Percentiles rank a stretch among this genome's conserved stretches.
Evolutionary conservation across 257 asterid genomes (phyloP).

Genomic region (Prunella vulgaris): DNA sequence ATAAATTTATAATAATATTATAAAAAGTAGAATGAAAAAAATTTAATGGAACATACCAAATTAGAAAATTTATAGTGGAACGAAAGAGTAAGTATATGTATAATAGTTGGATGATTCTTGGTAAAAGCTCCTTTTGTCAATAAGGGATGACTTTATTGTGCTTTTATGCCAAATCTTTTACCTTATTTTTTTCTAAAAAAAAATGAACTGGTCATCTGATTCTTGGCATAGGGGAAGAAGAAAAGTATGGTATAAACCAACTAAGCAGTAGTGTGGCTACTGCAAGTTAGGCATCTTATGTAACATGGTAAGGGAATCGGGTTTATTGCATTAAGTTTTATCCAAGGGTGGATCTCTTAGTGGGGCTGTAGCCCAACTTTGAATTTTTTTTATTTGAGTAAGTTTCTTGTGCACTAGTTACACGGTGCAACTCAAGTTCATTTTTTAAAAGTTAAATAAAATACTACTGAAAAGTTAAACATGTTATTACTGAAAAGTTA

Average conservation of each 20-base stretch:
- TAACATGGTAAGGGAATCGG: constrained; percentile 24
- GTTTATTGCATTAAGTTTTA: constrained; percentile 23
- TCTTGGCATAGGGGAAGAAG: constrained; percentile 39
- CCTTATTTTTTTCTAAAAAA: constrained; percentile 1
- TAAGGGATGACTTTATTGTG: constrained; percentile 36
- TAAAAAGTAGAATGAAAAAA: no score
- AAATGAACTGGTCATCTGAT: constrained; percentile 19
- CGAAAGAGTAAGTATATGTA: background rate
- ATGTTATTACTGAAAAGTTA: no score
- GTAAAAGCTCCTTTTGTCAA: constrained; percentile 49
- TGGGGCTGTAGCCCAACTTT: no score
- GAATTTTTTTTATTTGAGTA: no score
- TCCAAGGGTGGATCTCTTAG: no score
- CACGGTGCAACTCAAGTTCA: no score
- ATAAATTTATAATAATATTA: no score
- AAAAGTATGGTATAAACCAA: constrained; percentile 64
- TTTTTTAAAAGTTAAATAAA: no score
- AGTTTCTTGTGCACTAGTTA: no score
- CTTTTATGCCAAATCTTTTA: constrained; percentile 36
- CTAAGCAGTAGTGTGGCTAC: constrained; percentile 35
- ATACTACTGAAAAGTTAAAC: no score
- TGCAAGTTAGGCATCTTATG: constrained; percentile 38
- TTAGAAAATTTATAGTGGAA: no score
- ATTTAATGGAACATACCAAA: no score
- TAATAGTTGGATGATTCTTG: constrained; percentile 19